Conservation (phyloP, 352 stramenopile species). For the Phytophthora rubi region DNA sequence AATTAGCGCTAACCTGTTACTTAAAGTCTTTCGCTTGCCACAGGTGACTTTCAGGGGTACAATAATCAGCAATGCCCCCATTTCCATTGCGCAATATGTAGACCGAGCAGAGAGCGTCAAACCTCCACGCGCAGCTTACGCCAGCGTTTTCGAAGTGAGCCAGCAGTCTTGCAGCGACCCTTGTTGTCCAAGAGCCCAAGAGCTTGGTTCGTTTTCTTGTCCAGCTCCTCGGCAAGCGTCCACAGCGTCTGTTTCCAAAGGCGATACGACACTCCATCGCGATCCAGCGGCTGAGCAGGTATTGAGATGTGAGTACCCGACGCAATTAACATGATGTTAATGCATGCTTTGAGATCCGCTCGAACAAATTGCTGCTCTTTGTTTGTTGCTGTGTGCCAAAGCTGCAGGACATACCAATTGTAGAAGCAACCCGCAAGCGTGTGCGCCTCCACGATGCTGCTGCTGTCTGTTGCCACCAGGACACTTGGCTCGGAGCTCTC, state of each 20-base stretch:
- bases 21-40: background rate
- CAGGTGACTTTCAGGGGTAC: background rate
- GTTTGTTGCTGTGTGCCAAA: background rate
- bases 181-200: background rate
- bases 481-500: background rate
- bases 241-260: background rate
- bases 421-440: conserved; percentile 1
- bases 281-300: background rate
- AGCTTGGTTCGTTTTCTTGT: background rate
- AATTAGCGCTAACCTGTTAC: background rate
- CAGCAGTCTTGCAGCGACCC: background rate
- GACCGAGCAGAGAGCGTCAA: background rate
- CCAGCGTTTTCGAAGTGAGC: background rate
- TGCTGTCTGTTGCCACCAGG: background rate
- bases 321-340: background rate
- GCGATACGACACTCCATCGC: background rate
- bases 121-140: background rate
- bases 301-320: background rate
- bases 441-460: background rate
- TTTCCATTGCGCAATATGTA: background rate
- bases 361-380: background rate
- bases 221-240: background rate
- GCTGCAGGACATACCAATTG: background rate
- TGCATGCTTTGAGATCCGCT: background rate
- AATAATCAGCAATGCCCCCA: background rate